Base-by-base conservation (phyloP, 768 basidiomycete species). In the Tephrocybe sp. region DNA sequence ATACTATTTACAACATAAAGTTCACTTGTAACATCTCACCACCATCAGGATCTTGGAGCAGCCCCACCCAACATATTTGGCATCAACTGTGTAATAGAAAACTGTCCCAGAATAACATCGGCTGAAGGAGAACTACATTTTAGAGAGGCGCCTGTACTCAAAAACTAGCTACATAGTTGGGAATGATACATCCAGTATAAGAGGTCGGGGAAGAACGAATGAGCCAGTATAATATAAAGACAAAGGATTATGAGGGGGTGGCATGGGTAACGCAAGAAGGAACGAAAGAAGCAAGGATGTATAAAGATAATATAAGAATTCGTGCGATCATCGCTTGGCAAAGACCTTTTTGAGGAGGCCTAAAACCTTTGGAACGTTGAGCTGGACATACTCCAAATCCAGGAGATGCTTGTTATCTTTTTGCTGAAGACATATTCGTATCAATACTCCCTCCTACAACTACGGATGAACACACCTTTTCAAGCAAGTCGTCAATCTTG, bases 341-440 rank as follows among this genome's bases (percentile, higher is more conserved):
- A 93, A 93, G 56, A 96, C 93, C 75, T 96, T 96, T 78, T 93
- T 96, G 63, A 96, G 77, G 49, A 97, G 80, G 25, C 84, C 88
- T 30, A 97, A 77, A 43, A 97, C 93, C 71, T 98, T 98, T 0
- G 92, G 91, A 24, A 98, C 96, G 67, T 97, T 96, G 56, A 98
- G 75, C 70, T 97, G 93, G 51, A 98, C 96, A 65, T 99, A 98
- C 73, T 98, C 97, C 57, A 99, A 77, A 73, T 99, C 97, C 56
- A 99, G 73, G 28, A 95, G 76, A 62, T 95, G 93, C 62, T 98
- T 95, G 73, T 96, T 95, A 70, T 99, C 96, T 74, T 98, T 97
- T 93, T 98, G 96, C 94, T 98, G 34, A 5, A 39, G 3, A 44
- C 36, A 20, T 11, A 48, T 43, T 14, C 28, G 7, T 18, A 18